Conservation (phyloP, 805 yeast species). For the Teunomyces barrocoloradensis region DNA sequence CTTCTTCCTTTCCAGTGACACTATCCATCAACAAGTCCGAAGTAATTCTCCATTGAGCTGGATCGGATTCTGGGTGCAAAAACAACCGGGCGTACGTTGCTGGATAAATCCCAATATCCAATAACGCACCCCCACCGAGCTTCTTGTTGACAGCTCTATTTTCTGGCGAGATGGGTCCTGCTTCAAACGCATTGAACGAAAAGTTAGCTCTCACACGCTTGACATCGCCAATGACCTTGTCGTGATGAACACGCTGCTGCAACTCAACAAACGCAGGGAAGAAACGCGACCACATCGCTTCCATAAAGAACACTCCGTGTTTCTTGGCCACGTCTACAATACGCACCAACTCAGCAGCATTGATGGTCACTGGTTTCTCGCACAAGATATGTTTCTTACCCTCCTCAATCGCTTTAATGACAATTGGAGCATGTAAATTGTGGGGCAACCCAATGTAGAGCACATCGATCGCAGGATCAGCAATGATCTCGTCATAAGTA, state of each 20-base stretch:
- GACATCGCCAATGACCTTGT: conserved; percentile 46
- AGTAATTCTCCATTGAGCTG: conserved; percentile 14
- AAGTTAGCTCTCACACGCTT: conserved; percentile 45
- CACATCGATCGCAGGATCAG: conserved; percentile 43
- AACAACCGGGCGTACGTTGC: conserved; percentile 45
- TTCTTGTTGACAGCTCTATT: conserved; percentile 35
- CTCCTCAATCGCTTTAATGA: conserved; percentile 38
- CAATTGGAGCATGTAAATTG: conserved; percentile 47
- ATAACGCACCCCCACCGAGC: conserved; percentile 55
- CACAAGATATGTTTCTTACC: conserved; percentile 53
- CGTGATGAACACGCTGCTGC: conserved; percentile 35
- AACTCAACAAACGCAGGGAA: conserved; percentile 43
- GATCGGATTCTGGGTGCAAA: conserved; percentile 23
- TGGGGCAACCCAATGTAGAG: conserved; percentile 58
- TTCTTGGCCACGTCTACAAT: conserved; percentile 42
- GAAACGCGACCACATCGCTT: conserved; percentile 58
- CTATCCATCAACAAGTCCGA: conserved; percentile 27
- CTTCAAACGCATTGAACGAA: conserved; percentile 32
- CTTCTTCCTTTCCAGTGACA: conserved; percentile 30
- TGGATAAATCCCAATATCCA: conserved; percentile 55
- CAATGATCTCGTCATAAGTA: conserved; percentile 44
- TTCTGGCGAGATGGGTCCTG: conserved; percentile 24
- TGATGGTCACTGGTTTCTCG: conserved; percentile 55
- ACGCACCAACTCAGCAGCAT: conserved; percentile 41
- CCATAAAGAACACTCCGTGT: conserved; percentile 50